Evolutionary conservation across 1,284 basidiomycete genomes (phyloP), one percentile per base, ranked within the genome.

Genomic region (Marasmius sp.): DNA sequence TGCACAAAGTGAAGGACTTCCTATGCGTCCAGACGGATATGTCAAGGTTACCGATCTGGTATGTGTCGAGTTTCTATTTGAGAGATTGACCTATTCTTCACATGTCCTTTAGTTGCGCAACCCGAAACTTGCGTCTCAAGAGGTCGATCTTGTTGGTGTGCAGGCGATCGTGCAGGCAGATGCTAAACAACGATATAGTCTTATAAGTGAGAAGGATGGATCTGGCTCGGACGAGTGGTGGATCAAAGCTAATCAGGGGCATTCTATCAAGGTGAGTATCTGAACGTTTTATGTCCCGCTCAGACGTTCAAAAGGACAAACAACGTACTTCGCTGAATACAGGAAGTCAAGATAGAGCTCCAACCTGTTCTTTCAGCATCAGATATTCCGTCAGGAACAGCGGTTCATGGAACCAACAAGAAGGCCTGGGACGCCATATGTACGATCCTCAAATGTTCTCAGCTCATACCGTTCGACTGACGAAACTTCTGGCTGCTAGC

Each of bases 191-290:
- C 81, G 95, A 61, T 97, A 89, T 70, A 83, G 86, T 65, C 78
- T 97, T 51, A 66, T 86, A 18, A 80, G 80, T 61, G 91, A 92
- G 57, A 76, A 81, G 14, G 81, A 85, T 64, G 72, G 72, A 0
- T 64, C 69, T 14, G 75, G 72, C 20, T 73, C 68, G n/a, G 59
- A 68, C 34, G 70, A 79, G 20, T 92, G 90, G 86, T 95, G 89
- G 87, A 95, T 98, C 67, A 83, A 94, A 53, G 97, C 97, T 0
- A 94, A 94, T 64, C 97, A 98, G 75, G 97, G 97, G 0, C 97
- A 98, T 77, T 93, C 94, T 1, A 78, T 96, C 45, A 83, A 88
- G 77, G 93, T 89, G 62, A 33, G 78, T 67, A 55, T 41, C 27
- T 50, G 56, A 0, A 22, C 36, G 41, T 7, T 36, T 43, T 11